These are phyloP conservation scores for Macroventuria anomochaeta DNA, from an alignment of 2,329 filamentous ascomycete species.

Conservation along the genomic window DNA sequence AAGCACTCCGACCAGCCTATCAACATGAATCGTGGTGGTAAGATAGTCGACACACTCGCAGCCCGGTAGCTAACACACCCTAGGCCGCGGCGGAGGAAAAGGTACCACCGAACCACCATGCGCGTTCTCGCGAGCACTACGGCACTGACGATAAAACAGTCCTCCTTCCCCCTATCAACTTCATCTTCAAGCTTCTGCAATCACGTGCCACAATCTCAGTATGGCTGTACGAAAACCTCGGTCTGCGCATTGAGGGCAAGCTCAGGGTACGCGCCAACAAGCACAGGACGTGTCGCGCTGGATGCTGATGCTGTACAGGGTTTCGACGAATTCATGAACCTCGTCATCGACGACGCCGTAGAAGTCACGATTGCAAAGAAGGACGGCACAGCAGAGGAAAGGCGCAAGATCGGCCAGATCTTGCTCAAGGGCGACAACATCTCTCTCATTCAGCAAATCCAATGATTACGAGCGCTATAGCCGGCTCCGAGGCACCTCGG, in stretches of 20 bases:
- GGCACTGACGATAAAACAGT: constrained; percentile 51
- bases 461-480: constrained; percentile 22
- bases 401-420: constrained; percentile 82
- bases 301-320: constrained; percentile 63
- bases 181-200: constrained; percentile 91
- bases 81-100: constrained; percentile 62
- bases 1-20: not conserved
- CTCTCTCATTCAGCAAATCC: constrained; percentile 69
- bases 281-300: not conserved
- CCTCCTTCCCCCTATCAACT: constrained; percentile 79
- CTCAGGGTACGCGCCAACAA: constrained; percentile 71
- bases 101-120: constrained; percentile 30
- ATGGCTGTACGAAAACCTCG: constrained; percentile 96
- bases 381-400: constrained; percentile 71
- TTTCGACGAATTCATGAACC: constrained; percentile 99
- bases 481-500: constrained; percentile 1
- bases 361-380: constrained; percentile 89
- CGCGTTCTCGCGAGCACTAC: constrained; percentile 11
- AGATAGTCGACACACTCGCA: not conserved
- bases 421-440: constrained; percentile 89
- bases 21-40: constrained; percentile 15
- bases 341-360: constrained; percentile 93
- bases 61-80: constrained; percentile 41
- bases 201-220: constrained; percentile 85
- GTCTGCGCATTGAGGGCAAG: constrained; percentile 93